Evolutionary conservation across 345 rosid genomes (phyloP).

Genomic region (Euphorbia peplus): DNA sequence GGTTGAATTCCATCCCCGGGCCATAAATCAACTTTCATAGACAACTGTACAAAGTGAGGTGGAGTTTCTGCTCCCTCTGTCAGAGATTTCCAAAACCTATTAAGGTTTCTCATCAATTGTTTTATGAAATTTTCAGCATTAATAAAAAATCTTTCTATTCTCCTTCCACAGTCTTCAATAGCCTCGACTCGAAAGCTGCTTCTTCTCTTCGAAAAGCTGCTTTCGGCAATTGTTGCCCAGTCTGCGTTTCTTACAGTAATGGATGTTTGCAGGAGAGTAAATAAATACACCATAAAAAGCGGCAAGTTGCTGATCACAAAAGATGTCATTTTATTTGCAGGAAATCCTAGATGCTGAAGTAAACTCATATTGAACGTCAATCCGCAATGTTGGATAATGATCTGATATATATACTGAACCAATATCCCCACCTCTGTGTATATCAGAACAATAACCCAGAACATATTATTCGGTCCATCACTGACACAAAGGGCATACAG

Average conservation of each 20-base stretch:
- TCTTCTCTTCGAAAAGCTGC: conserved; percentile 15
- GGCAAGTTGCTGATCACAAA: conserved; percentile 38
- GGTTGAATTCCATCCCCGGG: conserved; percentile 48
- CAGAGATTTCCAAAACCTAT: conserved; percentile 37
- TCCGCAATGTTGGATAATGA: conserved; percentile 39
- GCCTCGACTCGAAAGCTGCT: conserved; percentile 10
- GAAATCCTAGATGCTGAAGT: conserved; percentile 41
- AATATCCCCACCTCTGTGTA: conserved; percentile 39
- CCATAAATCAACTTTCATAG: conserved; percentile 41
- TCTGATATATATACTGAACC: conserved; percentile 43
- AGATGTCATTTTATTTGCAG: conserved; percentile 34
- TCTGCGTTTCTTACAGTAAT: conserved; percentile 31
- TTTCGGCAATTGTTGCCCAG: conserved; percentile 22
- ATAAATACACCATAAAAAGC: conserved; percentile 39
- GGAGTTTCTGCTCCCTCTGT: conserved; percentile 44
- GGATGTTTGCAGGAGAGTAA: conserved; percentile 40
- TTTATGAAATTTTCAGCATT: conserved; percentile 9
- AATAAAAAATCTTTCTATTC: conserved; percentile 9
- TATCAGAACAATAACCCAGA: conserved; percentile 43
- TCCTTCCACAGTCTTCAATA: conserved; percentile 16
- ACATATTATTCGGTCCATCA: conserved; percentile 35
- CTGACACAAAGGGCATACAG: conserved; percentile 40
- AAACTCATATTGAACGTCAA: conserved; percentile 21
- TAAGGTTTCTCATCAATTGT: conserved; percentile 19
- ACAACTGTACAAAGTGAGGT: conserved; percentile 45